Evolutionary conservation across 2,329 filamentous ascomycete species (phyloP).

Genomic region (Orbilia oligospora): DNA sequence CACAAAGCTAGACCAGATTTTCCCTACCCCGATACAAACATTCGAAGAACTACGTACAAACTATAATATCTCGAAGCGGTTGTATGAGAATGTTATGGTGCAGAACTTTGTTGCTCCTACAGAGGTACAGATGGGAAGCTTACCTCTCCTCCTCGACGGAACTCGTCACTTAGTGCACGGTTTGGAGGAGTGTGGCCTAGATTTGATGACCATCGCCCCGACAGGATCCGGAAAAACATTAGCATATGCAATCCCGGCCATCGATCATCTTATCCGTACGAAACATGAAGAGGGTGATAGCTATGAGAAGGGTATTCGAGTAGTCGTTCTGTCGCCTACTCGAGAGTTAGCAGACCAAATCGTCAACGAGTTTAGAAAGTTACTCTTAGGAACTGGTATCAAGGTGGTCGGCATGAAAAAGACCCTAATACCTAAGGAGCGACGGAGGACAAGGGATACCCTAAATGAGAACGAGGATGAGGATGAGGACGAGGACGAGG

Average conservation of each 20-base stretch:
- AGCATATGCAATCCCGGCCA: conserved; percentile 88
- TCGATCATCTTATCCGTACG: conserved; percentile 75
- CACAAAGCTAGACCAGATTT: conserved; percentile 74
- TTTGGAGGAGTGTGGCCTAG: conserved; percentile 69
- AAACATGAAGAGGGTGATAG: conserved; percentile 69
- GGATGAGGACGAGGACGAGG: conserved; percentile 65
- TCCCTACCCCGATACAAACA: conserved; percentile 82
- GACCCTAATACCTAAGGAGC: conserved; percentile 72
- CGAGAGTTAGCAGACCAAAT: conserved; percentile 85
- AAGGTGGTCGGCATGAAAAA: conserved; percentile 87
- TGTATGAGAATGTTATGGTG: conserved; percentile 83
- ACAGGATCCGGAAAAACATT: conserved; percentile 98
- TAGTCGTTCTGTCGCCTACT: conserved; percentile 82
- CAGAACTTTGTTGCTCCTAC: conserved; percentile 91
- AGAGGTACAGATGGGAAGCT: conserved; percentile 88
- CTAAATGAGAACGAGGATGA: conserved; percentile 63
- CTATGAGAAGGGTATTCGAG: conserved; percentile 73
- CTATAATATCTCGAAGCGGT: conserved; percentile 80
- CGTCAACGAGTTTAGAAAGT: conserved; percentile 86
- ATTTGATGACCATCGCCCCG: conserved; percentile 90
- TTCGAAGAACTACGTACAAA: conserved; percentile 79
- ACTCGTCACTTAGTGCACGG: conserved; percentile 69
- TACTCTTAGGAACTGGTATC: conserved; percentile 82
- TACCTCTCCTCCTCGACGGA: conserved; percentile 81
- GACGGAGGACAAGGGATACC: conserved; percentile 52